Evolutionary conservation across 176 grass and related monocot species (phyloP).

Genomic region (Eleusine coracana): DNA sequence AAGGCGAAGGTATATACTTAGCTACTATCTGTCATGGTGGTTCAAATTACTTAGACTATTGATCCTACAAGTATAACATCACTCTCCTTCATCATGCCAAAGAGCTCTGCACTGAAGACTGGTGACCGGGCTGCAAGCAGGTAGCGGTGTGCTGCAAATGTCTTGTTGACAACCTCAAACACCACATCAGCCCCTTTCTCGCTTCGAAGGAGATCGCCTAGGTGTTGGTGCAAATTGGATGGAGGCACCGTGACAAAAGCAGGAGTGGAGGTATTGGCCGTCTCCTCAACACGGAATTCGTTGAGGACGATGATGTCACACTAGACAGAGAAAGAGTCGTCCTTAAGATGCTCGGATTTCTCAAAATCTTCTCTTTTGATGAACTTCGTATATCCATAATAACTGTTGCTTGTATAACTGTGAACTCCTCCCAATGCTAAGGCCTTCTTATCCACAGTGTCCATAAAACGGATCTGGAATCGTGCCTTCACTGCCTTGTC

Average conservation of each 20-base stretch:
- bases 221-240: conserved; percentile 36
- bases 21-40: no score
- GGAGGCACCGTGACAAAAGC: background rate
- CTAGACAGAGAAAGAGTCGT: background rate
- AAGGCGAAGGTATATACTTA: no score
- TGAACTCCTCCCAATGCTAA: background rate
- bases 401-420: fast-evolving
- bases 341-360: conserved; percentile 22
- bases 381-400: background rate
- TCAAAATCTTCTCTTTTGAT: background rate
- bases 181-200: conserved; percentile 38
- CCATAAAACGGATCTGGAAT: background rate
- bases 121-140: conserved; percentile 49
- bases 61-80: background rate
- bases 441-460: background rate
- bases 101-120: conserved; percentile 45
- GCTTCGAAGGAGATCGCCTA: conserved; percentile 31
- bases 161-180: conserved; percentile 40
- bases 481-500: background rate
- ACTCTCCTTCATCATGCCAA: conserved; percentile 46
- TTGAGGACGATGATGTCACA: background rate
- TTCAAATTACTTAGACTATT: no score
- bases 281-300: background rate
- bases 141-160: conserved; percentile 33
- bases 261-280: background rate